These are phyloP conservation scores for Pythium graminicola DNA, from an alignment of 352 stramenopile genomes.

Conservation along the genomic window DNA sequence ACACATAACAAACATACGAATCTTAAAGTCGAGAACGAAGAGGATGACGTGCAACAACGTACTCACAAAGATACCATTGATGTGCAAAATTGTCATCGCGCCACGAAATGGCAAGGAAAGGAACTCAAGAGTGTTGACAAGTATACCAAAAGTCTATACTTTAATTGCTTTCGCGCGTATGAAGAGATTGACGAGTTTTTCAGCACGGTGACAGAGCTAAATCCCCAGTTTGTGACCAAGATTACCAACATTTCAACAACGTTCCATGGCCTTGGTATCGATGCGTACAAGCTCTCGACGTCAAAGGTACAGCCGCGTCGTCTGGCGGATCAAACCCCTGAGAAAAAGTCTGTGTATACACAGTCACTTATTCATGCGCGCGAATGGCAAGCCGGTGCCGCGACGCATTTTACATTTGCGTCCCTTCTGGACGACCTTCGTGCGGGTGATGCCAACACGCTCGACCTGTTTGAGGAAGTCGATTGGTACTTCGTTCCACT, in stretches of 20 bases:
- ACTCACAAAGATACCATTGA: too few relatives aligned
- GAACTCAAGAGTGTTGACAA: slow-evolving; percentile 12
- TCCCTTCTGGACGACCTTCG: slow-evolving; percentile 21
- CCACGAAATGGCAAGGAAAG: slow-evolving; percentile 43
- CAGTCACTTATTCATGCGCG: slow-evolving; percentile 55
- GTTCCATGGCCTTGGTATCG: slow-evolving; percentile 45
- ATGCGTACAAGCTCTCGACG: slow-evolving; percentile 57
- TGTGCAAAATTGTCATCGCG: slow-evolving; percentile 40
- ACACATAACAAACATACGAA: neutral
- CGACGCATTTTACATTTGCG: slow-evolving; percentile 21
- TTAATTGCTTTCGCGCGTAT: slow-evolving; percentile 61
- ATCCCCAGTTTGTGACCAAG: slow-evolving; percentile 45
- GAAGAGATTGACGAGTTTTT: slow-evolving; percentile 64
- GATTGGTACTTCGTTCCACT: slow-evolving; percentile 79
- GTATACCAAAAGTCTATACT: slow-evolving; percentile 52
- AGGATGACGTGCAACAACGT: too few relatives aligned
- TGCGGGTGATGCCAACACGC: neutral
- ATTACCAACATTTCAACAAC: slow-evolving; percentile 43
- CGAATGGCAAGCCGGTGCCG: slow-evolving; percentile 25
- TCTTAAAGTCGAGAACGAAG: too few relatives aligned
- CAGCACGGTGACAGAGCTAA: slow-evolving; percentile 36
- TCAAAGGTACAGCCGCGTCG: neutral
- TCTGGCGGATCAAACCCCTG: neutral
- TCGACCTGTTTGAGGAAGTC: slow-evolving; percentile 30
- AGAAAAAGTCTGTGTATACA: slow-evolving; percentile 47